Evolutionary conservation across 2,329 filamentous ascomycete species (phyloP), one percentile per base, ranked within the genome.

Genomic region (Cladosporium sp.): DNA sequence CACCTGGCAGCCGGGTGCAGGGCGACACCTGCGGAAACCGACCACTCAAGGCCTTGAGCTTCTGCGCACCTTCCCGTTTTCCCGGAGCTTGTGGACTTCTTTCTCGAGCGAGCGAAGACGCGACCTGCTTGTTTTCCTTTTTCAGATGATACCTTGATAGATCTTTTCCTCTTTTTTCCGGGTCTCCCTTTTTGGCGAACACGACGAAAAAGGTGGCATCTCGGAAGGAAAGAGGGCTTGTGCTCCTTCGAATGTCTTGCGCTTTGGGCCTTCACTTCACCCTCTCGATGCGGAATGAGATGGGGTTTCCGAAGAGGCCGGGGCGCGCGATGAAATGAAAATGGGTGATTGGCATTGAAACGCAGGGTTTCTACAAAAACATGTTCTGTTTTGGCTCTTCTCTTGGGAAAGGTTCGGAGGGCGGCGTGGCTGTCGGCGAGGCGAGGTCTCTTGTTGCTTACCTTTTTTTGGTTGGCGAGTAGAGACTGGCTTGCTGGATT

Each of bases 91-190:
- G 14, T 34, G 22, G 22, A 34, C 11, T 32, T 34, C 45, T 49
- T 43, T 37, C 18, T 38, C n/a, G 13, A 49, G 44, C 41, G 40
- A 48, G 43, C 34, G 44, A 43, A 49, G 52, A 43, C 46, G 52
- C 52, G 41, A 43, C 37, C 37, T 51, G 41, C 31, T 44, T 51
- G 37, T 46, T 46, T 43, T 49, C 43, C 32, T 40, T 22, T n/a
- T 43, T 18, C 45, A 40, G 54, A 58, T 53, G 56, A 58, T 58
- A 58, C 56, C 56, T 58, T 42, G 56, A 58, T 56, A 58, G 54
- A 53, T 46, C 40, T 55, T 44, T 49, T 43, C 13, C 16, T 38
- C 16, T 38, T 14, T 14, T 38, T 38, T 38, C n/a, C n/a, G 11
- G n/a, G 10, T 14, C 16, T 38, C 34, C 34, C 34, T 35, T 38